Percentiles rank a stretch among this genome's conserved stretches.
Evolutionary conservation across 768 basidiomycete genomes (phyloP).

Genomic region (Lactifluus rugatus): DNA sequence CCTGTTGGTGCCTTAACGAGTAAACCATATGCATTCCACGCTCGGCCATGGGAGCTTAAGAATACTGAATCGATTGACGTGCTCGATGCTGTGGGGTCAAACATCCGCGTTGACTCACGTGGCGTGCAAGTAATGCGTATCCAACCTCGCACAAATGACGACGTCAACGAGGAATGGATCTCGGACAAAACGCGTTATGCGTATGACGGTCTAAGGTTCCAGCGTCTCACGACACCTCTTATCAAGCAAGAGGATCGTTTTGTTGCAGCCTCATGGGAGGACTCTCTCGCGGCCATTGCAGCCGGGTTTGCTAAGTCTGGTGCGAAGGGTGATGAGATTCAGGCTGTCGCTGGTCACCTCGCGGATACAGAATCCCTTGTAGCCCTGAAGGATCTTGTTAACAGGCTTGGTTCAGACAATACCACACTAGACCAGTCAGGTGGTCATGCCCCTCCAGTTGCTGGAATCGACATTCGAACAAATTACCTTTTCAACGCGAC

Average conservation of each 20-base stretch:
- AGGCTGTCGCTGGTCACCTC: constrained; percentile 85
- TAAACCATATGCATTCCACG: constrained; percentile 97
- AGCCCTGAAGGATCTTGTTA: constrained; percentile 86
- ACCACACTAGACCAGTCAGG: constrained; percentile 66
- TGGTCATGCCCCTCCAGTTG: constrained; percentile 58
- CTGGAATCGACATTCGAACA: constrained; percentile 83
- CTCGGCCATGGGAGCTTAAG: constrained; percentile 97
- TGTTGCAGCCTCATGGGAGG: constrained; percentile 83
- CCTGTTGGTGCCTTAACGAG: constrained; percentile 97
- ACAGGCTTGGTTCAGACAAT: constrained; percentile 93
- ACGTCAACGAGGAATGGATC: constrained; percentile 99
- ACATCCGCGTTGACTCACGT: constrained; percentile 92
- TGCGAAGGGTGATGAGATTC: constrained; percentile 85
- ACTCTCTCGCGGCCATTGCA: constrained; percentile 67
- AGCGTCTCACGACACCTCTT: constrained; percentile 87
- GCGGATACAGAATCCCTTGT: constrained; percentile 93
- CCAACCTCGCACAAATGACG: constrained; percentile 92
- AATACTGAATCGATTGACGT: constrained; percentile 96
- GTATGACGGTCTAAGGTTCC: constrained; percentile 91
- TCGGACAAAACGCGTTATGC: constrained; percentile 98
- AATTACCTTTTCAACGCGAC: constrained; percentile 96
- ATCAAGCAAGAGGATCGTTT: constrained; percentile 90
- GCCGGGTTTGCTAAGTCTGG: constrained; percentile 73
- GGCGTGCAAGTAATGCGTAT: constrained; percentile 96
- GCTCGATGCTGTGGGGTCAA: constrained; percentile 89